Conservation (phyloP, 2,329 filamentous ascomycete species). For the Aureobasidium sp. region DNA sequence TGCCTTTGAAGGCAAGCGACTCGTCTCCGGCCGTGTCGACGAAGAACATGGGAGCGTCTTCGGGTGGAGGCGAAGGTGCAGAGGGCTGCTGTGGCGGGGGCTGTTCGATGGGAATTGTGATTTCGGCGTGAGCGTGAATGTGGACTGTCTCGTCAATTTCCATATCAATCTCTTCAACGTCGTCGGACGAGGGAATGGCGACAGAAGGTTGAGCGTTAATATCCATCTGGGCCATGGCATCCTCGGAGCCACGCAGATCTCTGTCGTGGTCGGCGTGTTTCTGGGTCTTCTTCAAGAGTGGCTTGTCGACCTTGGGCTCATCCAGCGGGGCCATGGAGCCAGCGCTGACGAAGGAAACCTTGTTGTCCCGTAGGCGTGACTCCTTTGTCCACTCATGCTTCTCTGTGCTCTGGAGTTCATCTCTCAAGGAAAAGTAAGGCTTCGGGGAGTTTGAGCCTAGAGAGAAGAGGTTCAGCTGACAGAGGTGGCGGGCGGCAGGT, state of each 20-base stretch:
- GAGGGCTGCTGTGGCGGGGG: background rate
- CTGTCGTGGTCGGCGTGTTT: slow-evolving; percentile 14
- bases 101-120: slow-evolving; percentile 6
- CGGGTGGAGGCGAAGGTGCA: slow-evolving; percentile 8
- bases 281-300: slow-evolving; percentile 20
- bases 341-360: slow-evolving; percentile 53
- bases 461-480: slow-evolving; percentile 1
- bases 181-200: slow-evolving; percentile 11
- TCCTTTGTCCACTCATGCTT: slow-evolving; percentile 40
- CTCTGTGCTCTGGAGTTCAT: slow-evolving; percentile 51
- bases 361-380: slow-evolving; percentile 45
- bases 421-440: slow-evolving; percentile 39
- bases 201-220: slow-evolving; percentile 18
- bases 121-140: background rate
- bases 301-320: slow-evolving; percentile 23
- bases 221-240: slow-evolving; percentile 25
- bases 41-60: slow-evolving; percentile 20
- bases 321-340: slow-evolving; percentile 35
- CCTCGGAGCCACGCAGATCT: slow-evolving; percentile 24
- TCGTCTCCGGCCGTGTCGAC: slow-evolving; percentile 27
- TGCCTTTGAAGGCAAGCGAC: slow-evolving; percentile 17
- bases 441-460: background rate
- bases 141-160: slow-evolving; percentile 9
- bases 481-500: background rate
- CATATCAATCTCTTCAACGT: slow-evolving; percentile 13